Conservation (phyloP, 2,329 filamentous ascomycete species). For the Diaporthe helianthi region DNA sequence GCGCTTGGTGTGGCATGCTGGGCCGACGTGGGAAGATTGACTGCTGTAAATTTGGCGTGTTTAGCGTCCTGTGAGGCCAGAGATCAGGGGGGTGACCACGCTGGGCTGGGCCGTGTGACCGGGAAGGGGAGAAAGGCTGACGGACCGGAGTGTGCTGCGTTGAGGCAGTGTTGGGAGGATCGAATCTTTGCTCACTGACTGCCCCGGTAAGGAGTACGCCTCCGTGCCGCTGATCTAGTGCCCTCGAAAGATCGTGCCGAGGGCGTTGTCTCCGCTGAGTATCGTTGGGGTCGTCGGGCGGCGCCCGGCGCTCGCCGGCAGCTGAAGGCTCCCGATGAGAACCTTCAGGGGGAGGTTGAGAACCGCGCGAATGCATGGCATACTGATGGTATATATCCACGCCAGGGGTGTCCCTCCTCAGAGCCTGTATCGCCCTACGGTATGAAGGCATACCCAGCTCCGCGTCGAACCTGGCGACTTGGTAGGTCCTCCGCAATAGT, state of each 20-base stretch:
- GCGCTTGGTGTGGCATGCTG: constrained; percentile 7
- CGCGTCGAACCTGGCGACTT: constrained; percentile 33
- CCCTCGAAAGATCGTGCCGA: constrained; percentile 40
- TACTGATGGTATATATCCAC: constrained; percentile 15
- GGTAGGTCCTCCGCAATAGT: constrained; percentile 40
- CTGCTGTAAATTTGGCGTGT: constrained; percentile 11
- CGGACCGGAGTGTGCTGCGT: constrained; percentile 25
- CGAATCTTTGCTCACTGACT: constrained; percentile 9
- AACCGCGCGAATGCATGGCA: background rate
- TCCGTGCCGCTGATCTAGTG: constrained; percentile 40
- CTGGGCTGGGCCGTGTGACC: background rate
- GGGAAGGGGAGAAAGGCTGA: constrained; percentile 3
- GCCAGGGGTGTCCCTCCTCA: constrained; percentile 12
- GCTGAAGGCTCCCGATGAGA: constrained; percentile 1
- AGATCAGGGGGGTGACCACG: background rate
- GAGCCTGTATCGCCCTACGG: constrained; percentile 14
- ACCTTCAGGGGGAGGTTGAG: background rate
- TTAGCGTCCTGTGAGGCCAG: constrained; percentile 14
- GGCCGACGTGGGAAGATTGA: constrained; percentile 7
- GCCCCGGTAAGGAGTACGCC: constrained; percentile 36
- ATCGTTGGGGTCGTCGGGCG: constrained; percentile 40
- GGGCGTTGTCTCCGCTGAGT: constrained; percentile 43
- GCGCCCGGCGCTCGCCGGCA: constrained; percentile 38
- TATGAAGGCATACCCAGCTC: constrained; percentile 19
- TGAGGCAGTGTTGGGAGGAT: background rate